These are phyloP conservation scores for Talaromyces ruber DNA, from an alignment of 495 filamentous ascomycete species.

Conservation along the genomic window DNA sequence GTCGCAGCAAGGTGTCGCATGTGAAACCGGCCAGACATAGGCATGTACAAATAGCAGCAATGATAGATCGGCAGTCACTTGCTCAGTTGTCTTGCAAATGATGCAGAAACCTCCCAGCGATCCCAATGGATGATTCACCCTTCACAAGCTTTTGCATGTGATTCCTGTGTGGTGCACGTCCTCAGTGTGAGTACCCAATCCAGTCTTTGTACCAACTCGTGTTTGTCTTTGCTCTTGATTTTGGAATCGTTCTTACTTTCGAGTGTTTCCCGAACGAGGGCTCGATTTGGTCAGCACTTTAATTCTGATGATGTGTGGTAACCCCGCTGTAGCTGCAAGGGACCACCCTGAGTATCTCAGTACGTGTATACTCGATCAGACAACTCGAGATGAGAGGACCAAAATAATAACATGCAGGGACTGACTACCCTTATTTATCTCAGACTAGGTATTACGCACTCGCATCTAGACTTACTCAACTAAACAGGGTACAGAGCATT, in stretches of 20 bases:
- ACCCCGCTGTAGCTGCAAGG: neutral
- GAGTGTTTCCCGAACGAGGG: neutral
- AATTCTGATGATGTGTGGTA: neutral
- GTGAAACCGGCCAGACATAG: neutral
- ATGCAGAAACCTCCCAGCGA: neutral
- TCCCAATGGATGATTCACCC: neutral
- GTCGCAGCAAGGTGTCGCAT: neutral
- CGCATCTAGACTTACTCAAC: neutral
- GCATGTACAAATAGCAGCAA: neutral
- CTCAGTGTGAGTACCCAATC: neutral
- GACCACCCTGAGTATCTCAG: no score
- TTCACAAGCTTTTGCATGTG: neutral
- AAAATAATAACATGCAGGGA: neutral
- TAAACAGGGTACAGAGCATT: neutral
- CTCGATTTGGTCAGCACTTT: neutral
- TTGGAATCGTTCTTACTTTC: neutral
- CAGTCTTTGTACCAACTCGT: neutral
- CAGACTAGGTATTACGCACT: neutral
- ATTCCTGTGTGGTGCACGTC: neutral
- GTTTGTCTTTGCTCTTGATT: neutral
- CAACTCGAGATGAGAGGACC: neutral
- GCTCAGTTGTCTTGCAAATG: neutral
- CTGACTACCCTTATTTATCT: neutral
- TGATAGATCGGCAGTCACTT: neutral
- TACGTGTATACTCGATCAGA: neutral